phyloP scores from a whole-genome alignment of 768 basidiomycete species.

The Lanmaoa pseudosensibilis region DNA sequence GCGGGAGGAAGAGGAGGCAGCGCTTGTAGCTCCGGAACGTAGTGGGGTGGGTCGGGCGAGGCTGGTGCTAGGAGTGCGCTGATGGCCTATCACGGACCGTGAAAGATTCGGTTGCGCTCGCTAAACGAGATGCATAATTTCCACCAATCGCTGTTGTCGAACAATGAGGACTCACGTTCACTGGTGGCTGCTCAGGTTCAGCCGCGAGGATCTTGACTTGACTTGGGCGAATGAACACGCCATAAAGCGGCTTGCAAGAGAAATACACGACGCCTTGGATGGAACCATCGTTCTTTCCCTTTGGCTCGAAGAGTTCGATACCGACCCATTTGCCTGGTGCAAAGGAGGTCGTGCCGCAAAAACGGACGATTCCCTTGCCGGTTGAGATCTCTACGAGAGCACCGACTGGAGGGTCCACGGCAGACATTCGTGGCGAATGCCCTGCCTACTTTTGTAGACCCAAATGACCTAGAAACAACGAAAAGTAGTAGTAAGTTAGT shows the following conservation, averaged over 20 bases:
- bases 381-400: slow-evolving; percentile 78
- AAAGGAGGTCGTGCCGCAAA: slow-evolving; percentile 81
- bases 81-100: slow-evolving; percentile 49
- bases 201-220: slow-evolving; percentile 68
- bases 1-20: slow-evolving; percentile 52
- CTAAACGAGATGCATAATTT: slow-evolving; percentile 12
- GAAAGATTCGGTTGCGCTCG: slow-evolving; percentile 26
- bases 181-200: slow-evolving; percentile 27
- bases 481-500: not conserved
- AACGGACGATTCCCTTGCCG: slow-evolving; percentile 84
- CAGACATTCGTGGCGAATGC: slow-evolving; percentile 32
- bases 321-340: slow-evolving; percentile 94
- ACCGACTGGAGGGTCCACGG: slow-evolving; percentile 53
- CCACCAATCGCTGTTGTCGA: not conserved
- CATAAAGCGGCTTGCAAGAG: slow-evolving; percentile 68
- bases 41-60: slow-evolving; percentile 40
- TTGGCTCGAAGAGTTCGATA: slow-evolving; percentile 77
- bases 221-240: slow-evolving; percentile 87
- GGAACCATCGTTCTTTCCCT: slow-evolving; percentile 95
- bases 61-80: slow-evolving; percentile 56
- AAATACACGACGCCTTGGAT: slow-evolving; percentile 84
- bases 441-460: not conserved
- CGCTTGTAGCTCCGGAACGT: slow-evolving; percentile 39
- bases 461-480: not conserved
- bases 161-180: slow-evolving; percentile 23